phyloP scores from a whole-genome alignment of 306 rosid genomes.

The Prunus persica region DNA sequence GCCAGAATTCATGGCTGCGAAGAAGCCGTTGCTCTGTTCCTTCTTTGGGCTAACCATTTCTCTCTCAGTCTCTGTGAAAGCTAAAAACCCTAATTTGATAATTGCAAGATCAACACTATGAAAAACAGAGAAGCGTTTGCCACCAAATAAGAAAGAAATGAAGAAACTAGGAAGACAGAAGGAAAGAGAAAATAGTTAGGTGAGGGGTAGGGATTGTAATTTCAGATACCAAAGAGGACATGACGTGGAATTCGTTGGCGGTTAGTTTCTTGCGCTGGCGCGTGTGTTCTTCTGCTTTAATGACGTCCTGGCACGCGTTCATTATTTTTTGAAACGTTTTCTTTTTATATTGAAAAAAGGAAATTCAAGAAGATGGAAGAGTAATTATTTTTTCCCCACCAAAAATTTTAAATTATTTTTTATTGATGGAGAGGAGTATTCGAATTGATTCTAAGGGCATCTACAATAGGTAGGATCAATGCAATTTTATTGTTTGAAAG shows the following conservation, averaged over 20 bases:
- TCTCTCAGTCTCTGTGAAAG: not conserved
- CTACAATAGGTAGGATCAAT: too few species aligned
- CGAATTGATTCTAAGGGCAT: too few species aligned
- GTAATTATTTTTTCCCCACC: too few species aligned
- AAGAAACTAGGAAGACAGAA: not conserved
- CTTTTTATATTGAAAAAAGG: too few species aligned
- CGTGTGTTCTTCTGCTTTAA: too few species aligned
- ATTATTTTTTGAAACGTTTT: too few species aligned
- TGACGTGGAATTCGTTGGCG: slow-evolving; percentile 2
- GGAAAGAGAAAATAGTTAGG: too few species aligned
- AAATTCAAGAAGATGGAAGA: too few species aligned
- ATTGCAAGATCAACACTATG: not conserved
- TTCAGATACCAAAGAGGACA: slow-evolving; percentile 11
- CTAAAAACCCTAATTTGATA: not conserved
- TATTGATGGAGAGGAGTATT: too few species aligned
- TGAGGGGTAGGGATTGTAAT: not conserved
- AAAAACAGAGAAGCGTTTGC: not conserved
- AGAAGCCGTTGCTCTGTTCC: slow-evolving; percentile 58
- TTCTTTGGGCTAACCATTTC: slow-evolving; percentile 56
- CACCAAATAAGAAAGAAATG: not conserved
- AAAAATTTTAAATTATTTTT: too few species aligned
- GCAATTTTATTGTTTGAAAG: too few species aligned
- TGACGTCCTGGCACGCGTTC: too few species aligned
- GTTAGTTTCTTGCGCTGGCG: not conserved
- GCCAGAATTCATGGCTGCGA: slow-evolving; percentile 71